Conservation (phyloP, 768 basidiomycete species). For the Gymnopilus dilepis region DNA sequence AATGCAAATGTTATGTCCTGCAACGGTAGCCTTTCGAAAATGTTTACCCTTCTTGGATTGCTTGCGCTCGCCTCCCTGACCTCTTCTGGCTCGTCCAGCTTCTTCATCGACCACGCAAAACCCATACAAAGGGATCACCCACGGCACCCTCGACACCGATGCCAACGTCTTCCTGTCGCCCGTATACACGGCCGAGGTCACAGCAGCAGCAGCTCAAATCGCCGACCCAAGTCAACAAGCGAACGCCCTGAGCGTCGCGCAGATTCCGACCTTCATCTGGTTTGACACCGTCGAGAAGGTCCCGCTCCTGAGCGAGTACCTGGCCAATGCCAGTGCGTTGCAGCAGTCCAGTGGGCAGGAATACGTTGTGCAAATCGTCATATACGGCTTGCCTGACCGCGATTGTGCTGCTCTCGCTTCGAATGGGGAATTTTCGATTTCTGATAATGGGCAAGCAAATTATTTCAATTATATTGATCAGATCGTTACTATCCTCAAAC, state of each 20-base stretch:
- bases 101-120: neutral
- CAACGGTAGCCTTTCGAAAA: neutral
- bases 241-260: constrained; percentile 56
- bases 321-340: constrained; percentile 54
- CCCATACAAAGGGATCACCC: neutral
- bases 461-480: constrained; percentile 68
- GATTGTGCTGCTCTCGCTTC: constrained; percentile 70
- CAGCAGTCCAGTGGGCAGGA: constrained; percentile 52
- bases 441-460: constrained; percentile 57
- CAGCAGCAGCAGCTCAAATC: constrained; percentile 54
- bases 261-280: constrained; percentile 71
- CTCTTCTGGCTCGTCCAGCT: neutral
- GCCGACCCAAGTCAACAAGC: constrained; percentile 49
- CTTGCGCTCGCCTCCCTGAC: neutral
- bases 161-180: neutral
- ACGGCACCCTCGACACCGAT: neutral
- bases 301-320: constrained; percentile 57
- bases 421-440: constrained; percentile 68
- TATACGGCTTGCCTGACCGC: constrained; percentile 68
- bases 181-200: constrained; percentile 42
- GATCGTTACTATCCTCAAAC: constrained; percentile 58
- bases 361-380: constrained; percentile 56
- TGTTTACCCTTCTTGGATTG: neutral
- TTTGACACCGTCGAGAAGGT: constrained; percentile 63
- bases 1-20: too few species aligned